Percentiles rank a stretch among this genome's conserved stretches.
Conservation (phyloP, 2,329 filamentous ascomycete genomes). For the Penicillium sp. region DNA sequence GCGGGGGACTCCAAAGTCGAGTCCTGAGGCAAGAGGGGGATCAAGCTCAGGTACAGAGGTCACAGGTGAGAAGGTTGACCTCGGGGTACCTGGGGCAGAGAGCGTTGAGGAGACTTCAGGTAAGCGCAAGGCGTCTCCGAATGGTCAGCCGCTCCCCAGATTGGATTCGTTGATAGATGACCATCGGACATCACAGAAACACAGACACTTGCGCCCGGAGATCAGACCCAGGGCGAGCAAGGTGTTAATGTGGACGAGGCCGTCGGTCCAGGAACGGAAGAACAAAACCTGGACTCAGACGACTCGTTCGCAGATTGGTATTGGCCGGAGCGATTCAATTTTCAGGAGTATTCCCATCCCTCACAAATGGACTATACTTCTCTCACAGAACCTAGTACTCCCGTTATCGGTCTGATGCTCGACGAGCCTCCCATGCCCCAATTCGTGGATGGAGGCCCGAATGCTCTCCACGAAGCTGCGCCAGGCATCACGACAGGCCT, state of each 20-base stretch:
- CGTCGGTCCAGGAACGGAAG: neutral
- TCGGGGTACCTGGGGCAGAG: neutral
- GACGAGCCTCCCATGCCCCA: neutral
- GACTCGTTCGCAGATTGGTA: neutral
- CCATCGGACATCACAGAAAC: neutral
- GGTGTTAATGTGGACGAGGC: neutral
- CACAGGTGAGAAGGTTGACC: neutral
- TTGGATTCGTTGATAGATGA: neutral
- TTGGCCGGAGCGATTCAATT: neutral
- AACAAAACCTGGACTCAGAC: neutral
- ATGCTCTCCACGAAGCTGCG: neutral
- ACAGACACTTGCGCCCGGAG: neutral
- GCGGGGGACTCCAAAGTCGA: neutral
- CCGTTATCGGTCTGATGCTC: slow-evolving; percentile 1
- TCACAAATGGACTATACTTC: neutral
- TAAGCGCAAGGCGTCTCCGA: neutral
- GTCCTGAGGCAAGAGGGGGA: neutral
- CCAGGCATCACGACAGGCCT: neutral
- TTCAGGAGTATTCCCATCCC: neutral
- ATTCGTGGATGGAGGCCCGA: neutral
- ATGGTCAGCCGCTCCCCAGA: neutral
- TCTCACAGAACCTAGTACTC: neutral
- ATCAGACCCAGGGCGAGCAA: neutral
- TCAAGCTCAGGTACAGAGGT: neutral
- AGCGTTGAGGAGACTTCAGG: neutral